Percentiles rank a stretch among this genome's conserved stretches.
phyloP scores from a whole-genome alignment of 23 red algal species.

The Agarophyton chilense region DNA sequence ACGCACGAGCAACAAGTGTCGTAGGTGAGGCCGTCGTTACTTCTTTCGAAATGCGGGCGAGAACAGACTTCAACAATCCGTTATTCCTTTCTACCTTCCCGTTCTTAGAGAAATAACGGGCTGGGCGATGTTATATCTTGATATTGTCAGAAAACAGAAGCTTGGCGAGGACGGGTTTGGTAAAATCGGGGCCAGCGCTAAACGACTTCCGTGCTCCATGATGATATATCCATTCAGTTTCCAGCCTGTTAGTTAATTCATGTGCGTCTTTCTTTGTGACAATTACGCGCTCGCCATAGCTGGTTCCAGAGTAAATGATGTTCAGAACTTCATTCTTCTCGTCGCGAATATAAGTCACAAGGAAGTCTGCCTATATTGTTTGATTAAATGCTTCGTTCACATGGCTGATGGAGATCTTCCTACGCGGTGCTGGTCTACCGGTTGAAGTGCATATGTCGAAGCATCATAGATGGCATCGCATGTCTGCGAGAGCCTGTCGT shows the following conservation, averaged over 20 bases:
- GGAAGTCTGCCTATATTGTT: conserved; percentile 10
- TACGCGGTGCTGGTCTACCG: conserved; percentile 8
- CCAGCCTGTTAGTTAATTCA: neutral
- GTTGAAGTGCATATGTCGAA: conserved; percentile 32
- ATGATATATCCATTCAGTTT: conserved; percentile 50
- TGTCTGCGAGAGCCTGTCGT: neutral
- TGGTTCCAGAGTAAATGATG: conserved; percentile 31
- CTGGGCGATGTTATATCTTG: neutral
- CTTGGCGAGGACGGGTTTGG: neutral
- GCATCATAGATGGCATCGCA: conserved; percentile 36
- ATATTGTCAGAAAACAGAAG: neutral
- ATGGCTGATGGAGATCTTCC: too few species aligned
- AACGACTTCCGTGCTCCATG: conserved; percentile 6
- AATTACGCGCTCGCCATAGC: conserved; percentile 40
- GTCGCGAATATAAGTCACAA: conserved; percentile 2
- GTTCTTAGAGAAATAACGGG: conserved; percentile 13
- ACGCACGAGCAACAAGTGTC: conserved; percentile 30
- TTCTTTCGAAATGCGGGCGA: conserved; percentile 9
- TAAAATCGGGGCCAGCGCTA: conserved; percentile 49
- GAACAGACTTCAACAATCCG: neutral
- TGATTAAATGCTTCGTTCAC: conserved; percentile 45
- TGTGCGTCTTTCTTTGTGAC: neutral
- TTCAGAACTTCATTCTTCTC: conserved; percentile 48
- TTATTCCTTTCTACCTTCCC: conserved; percentile 22
- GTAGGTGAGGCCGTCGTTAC: neutral